Evolutionary conservation across 2,329 filamentous ascomycete species (phyloP).

Genomic region (Paecilomyces dactylethromorphus): DNA sequence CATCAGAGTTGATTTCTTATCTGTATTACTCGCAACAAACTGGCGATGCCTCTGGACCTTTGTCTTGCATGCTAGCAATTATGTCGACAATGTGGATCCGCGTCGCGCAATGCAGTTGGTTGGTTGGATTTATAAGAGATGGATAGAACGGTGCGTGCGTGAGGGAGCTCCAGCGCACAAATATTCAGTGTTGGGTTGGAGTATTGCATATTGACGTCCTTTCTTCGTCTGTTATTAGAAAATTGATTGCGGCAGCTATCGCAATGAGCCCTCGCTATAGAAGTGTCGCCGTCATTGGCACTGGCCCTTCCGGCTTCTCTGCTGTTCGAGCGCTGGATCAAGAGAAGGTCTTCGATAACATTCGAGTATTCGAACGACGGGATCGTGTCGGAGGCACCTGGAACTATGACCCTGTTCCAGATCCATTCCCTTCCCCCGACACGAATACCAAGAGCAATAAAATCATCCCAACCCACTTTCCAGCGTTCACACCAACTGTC

Average conservation of each 20-base stretch:
- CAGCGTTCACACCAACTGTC: slow-evolving; percentile 9
- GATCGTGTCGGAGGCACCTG: slow-evolving; percentile 24
- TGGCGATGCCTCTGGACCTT: background rate
- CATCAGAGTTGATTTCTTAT: background rate
- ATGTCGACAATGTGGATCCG: background rate
- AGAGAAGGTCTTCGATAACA: slow-evolving; percentile 23
- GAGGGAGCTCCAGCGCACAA: background rate
- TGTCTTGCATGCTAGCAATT: background rate
- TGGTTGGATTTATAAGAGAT: background rate
- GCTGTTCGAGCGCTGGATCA: slow-evolving; percentile 22
- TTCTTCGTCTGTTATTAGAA: background rate
- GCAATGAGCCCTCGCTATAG: slow-evolving; percentile 7
- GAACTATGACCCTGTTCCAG: slow-evolving; percentile 20
- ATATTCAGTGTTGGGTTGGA: background rate
- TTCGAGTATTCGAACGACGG: slow-evolving; percentile 26
- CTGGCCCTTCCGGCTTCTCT: slow-evolving; percentile 23
- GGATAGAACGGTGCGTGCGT: background rate
- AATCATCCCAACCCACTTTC: slow-evolving; percentile 11
- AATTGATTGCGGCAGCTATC: background rate
- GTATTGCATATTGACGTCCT: background rate
- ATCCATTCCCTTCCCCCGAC: slow-evolving; percentile 10
- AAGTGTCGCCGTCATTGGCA: slow-evolving; percentile 18
- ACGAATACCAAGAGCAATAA: background rate
- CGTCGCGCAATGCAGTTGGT: background rate
- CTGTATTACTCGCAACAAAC: background rate